Base-by-base conservation (phyloP, 164 flowering plant species). In the Tinospora cordifolia region DNA sequence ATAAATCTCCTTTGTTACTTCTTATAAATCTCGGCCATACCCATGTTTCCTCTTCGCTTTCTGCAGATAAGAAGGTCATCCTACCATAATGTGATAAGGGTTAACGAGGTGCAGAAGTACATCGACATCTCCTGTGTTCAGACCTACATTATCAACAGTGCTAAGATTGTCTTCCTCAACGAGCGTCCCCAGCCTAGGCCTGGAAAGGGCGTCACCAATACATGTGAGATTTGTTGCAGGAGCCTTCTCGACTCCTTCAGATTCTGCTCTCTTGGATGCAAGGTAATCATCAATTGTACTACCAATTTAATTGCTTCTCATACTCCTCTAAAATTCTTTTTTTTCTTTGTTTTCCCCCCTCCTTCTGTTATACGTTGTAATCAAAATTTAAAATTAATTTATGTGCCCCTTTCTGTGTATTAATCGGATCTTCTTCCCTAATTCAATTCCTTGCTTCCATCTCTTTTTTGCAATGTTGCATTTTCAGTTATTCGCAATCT, bases 221-320 rank as follows among this genome's bases (percentile, higher is more conserved):
- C 93, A 25, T 90, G 96, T 60, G 84, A 82, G 63, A 81, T 90
- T 75, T 90, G 96, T 63, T 39, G 79, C 75, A 70, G 96, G 24
- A 84, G 88, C 74, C 91, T 90, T n/a, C 87, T 82, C 15, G 92
- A 90, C 66, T 81, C 91, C 44, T 88, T 86, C 85, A 67, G 87
- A 6, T 90, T 90, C 79, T 90, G 96, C 68, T 90, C 96, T 26
- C 81, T 90, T 24, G 90, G 89, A n/a, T 90, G 96, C 82, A 90
- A 88, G 89, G 96, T 88, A 0, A n/a, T 21, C 24, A 41, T 21
- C 24, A 41, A 36, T 68, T 22, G 8, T 8, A 30, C 12, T n/a
- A 30, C 2, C 12, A 60, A 40, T 66, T 41, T 26, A 30, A 8
- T 63, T 46, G 38, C 19, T 40, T 60, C 8, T 30, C 36, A 30